Evolutionary conservation across 1,139 yeast species (phyloP), one percentile per base, ranked within the genome.

Genomic region (Yamadazyma friedrichii): DNA sequence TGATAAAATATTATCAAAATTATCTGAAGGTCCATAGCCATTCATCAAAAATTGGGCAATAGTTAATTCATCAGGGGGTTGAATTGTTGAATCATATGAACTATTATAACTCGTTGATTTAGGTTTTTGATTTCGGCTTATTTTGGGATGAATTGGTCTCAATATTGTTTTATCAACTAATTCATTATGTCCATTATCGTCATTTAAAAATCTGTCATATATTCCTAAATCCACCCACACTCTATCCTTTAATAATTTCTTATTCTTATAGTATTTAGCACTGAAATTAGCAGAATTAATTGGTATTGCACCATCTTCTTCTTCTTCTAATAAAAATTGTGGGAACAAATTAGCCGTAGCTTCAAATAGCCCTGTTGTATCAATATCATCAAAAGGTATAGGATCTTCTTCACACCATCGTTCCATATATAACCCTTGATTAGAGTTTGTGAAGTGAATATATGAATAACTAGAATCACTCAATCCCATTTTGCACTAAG

Each of bases 321-420:
- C 76, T 38, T 66, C 72, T 17, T 70, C 75, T 1, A 67, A 53
- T 15, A 68, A 53, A 33, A 62, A 55, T 39, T 59, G 65, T 3
- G 76, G 74, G 46, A 68, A 69, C 28, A 67, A 47, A 31, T 45
- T 53, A 11, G 67, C 49, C 1, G 74, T 65, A 3, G 71, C 70
- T 25, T 70, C 75, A 25, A 66, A 49, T 12, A 71, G 55, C 3
- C 59, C 51, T 15, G 59, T 63, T 15, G 75, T 68, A 41, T 71
- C 76, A 20, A 71, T 67, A 39, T 67, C 74, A 45, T 70, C 74
- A 43, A 56, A 70, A 1, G 74, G 70, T 26, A 71, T 62, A 3
- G 68, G 63, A 8, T 64, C 72, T 40, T 70, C 71, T 20, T 56
- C 57, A n/a, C 36, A 31, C 77, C 77, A 71, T 34, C 64, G 59